A percentile compares a stretch with the other conserved stretches of the same genome.
These are phyloP conservation scores for Aureobasidium mangrovei DNA, from an alignment of 2,329 filamentous ascomycete genomes.

Conservation along the genomic window DNA sequence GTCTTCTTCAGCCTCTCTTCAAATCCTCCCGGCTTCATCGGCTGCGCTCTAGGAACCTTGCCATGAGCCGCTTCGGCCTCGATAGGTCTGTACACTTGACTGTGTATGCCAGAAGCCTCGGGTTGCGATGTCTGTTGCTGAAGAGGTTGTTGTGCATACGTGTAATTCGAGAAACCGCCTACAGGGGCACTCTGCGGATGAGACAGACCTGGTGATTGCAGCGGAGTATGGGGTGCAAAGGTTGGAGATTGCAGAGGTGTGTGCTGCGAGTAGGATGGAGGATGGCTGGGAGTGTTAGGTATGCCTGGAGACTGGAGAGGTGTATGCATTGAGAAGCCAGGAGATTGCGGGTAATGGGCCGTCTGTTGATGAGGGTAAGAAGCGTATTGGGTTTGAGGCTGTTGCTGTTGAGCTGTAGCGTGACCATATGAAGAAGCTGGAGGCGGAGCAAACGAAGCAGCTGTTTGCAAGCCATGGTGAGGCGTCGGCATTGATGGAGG, in stretches of 20 bases:
- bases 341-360: conserved; percentile 15
- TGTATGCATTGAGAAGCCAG: conserved; percentile 1
- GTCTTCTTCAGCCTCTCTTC: conserved; percentile 58
- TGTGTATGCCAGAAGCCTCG: conserved; percentile 50
- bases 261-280: conserved; percentile 30
- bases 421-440: conserved; percentile 17
- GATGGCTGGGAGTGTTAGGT: conserved; percentile 24
- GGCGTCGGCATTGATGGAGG: conserved; percentile 19
- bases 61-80: conserved; percentile 46
- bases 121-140: conserved; percentile 18
- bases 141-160: conserved; percentile 31
- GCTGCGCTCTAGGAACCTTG: conserved; percentile 13
- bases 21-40: conserved; percentile 32
- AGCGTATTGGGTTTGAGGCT: conserved; percentile 28
- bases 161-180: conserved; percentile 48
- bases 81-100: conserved; percentile 61
- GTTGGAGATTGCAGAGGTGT: conserved; percentile 25
- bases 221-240: conserved; percentile 22
- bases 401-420: conserved; percentile 18
- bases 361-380: conserved; percentile 16
- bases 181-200: background rate
- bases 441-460: conserved; percentile 15
- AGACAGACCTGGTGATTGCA: conserved; percentile 19
- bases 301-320: conserved; percentile 21
- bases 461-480: conserved; percentile 13